Percentiles rank a stretch among this genome's conserved stretches.
phyloP scores from a whole-genome alignment of 2,329 filamentous ascomycete genomes.

The Bipolaris cookei region DNA sequence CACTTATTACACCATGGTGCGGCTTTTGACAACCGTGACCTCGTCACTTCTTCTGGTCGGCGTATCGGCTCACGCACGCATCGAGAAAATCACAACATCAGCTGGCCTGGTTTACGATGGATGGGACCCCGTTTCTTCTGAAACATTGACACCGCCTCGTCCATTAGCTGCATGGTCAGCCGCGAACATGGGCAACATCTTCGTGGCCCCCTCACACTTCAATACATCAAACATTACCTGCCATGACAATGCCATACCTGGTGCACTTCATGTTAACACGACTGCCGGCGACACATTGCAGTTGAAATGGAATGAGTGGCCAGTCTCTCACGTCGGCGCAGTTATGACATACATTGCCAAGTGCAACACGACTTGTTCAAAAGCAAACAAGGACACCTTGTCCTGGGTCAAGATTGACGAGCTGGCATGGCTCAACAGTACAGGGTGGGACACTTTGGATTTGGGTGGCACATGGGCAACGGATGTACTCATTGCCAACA shows the following conservation, averaged over 20 bases:
- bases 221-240: constrained; percentile 58
- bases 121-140: constrained; percentile 30
- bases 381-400: constrained; percentile 28
- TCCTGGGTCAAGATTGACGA: constrained; percentile 45
- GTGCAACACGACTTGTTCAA: constrained; percentile 31
- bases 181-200: constrained; percentile 36
- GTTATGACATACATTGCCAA: constrained; percentile 43
- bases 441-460: constrained; percentile 20
- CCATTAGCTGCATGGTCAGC: constrained; percentile 33
- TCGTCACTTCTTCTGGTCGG: not conserved
- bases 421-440: constrained; percentile 34
- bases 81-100: constrained; percentile 32
- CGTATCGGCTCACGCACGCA: constrained; percentile 26
- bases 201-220: constrained; percentile 30
- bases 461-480: constrained; percentile 41
- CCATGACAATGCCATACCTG: constrained; percentile 62
- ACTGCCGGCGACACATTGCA: constrained; percentile 62
- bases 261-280: constrained; percentile 57
- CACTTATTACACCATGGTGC: not conserved
- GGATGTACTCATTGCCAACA: constrained; percentile 49
- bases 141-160: constrained; percentile 5
- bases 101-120: constrained; percentile 26
- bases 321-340: constrained; percentile 42
- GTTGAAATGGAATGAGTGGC: constrained; percentile 59
- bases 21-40: not conserved